Conservation (phyloP, 345 rosid genomes). For the Hevea brasiliensis region DNA sequence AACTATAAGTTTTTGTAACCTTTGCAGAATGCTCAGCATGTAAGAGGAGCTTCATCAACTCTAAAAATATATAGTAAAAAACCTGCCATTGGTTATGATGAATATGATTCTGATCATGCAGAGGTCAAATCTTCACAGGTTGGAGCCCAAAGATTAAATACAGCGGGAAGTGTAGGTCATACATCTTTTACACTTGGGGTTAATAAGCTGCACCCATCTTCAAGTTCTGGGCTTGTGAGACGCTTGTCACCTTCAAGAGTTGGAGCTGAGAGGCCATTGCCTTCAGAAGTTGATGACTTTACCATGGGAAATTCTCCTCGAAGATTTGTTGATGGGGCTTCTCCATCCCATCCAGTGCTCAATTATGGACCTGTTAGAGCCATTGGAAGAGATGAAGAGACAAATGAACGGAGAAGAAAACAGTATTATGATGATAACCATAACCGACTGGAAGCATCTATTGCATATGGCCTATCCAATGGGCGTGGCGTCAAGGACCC, state of each 20-base stretch:
- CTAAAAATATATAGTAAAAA: conserved; percentile 45
- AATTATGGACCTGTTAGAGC: conserved; percentile 58
- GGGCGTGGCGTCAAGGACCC: conserved; percentile 65
- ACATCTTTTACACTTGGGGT: conserved; percentile 53
- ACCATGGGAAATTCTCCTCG: conserved; percentile 52
- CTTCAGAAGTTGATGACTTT: conserved; percentile 50
- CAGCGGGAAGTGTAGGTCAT: conserved; percentile 41
- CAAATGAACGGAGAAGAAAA: conserved; percentile 58
- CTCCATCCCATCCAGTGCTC: conserved; percentile 55
- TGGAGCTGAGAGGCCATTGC: conserved; percentile 43
- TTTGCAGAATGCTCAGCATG: conserved; percentile 46
- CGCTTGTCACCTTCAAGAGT: conserved; percentile 41
- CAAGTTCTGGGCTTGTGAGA: conserved; percentile 44
- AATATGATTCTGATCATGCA: conserved; percentile 51
- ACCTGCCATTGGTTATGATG: conserved; percentile 43
- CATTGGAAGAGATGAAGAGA: conserved; percentile 51
- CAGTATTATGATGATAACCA: conserved; percentile 45
- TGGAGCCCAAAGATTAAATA: conserved; percentile 54
- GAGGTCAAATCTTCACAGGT: conserved; percentile 45
- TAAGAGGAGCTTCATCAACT: conserved; percentile 48
- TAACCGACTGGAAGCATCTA: conserved; percentile 40
- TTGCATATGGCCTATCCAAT: conserved; percentile 39
- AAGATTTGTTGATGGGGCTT: conserved; percentile 57
- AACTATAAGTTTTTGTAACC: conserved; percentile 14
- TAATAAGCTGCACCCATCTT: conserved; percentile 39